Evolutionary conservation across 2,329 filamentous ascomycete species (phyloP).

Genomic region (Pseudogymnoascus sp.): DNA sequence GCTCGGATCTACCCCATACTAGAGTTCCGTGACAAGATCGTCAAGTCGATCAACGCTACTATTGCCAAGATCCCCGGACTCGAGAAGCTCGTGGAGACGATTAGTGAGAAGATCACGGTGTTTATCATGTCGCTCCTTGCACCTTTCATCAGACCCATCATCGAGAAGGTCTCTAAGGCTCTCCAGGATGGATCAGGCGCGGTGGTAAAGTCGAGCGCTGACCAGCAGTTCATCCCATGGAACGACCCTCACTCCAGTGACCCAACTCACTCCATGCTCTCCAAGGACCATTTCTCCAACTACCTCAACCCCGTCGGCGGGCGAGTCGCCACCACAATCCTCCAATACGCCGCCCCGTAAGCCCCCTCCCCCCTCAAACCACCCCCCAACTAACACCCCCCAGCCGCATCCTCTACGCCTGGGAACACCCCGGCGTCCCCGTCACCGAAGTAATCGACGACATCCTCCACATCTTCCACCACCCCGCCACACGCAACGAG

Average conservation of each 20-base stretch:
- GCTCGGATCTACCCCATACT: conserved; percentile 90
- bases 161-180: conserved; percentile 73
- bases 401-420: conserved; percentile 77
- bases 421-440: conserved; percentile 78
- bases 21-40: conserved; percentile 87
- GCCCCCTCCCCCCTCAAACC: conserved; percentile 40
- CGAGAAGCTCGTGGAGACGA: conserved; percentile 83
- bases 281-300: conserved; percentile 79
- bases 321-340: conserved; percentile 61
- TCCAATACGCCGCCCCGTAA: conserved; percentile 79
- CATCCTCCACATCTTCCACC: conserved; percentile 77
- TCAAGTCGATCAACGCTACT: conserved; percentile 73
- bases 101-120: conserved; percentile 83
- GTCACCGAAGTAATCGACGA: conserved; percentile 79
- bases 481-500: conserved; percentile 73
- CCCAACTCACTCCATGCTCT: conserved; percentile 74
- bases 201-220: conserved; percentile 57
- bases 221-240: conserved; percentile 74
- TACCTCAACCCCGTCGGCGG: conserved; percentile 70
- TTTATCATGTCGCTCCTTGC: conserved; percentile 87
- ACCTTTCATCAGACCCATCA: conserved; percentile 86
- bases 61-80: conserved; percentile 90
- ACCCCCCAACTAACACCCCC: conserved; percentile 17
- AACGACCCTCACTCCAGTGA: conserved; percentile 65
- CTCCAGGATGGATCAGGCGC: conserved; percentile 79